These are phyloP conservation scores for Agastache rugosa DNA, from an alignment of 257 asterid genomes.

Conservation along the genomic window DNA sequence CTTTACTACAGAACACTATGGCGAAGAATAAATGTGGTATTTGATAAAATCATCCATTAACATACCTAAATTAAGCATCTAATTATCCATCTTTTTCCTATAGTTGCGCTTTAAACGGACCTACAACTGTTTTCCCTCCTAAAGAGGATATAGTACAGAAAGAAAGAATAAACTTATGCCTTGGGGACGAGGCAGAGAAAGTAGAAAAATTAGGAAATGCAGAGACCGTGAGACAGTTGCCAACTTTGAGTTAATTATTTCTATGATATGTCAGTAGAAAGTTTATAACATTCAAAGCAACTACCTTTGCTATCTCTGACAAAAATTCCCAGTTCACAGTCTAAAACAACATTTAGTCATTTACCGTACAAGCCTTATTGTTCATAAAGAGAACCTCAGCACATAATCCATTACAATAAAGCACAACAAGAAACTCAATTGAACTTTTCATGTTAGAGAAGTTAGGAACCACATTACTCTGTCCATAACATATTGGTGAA, in stretches of 20 bases:
- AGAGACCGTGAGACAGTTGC: background rate
- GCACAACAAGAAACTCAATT: slow-evolving; percentile 8
- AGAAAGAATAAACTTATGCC: background rate
- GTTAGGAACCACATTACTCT: slow-evolving; percentile 58
- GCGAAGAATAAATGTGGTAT: background rate
- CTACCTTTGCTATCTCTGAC: background rate
- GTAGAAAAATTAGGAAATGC: background rate
- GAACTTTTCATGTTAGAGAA: slow-evolving; percentile 15
- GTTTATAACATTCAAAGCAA: background rate
- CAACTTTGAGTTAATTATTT: background rate
- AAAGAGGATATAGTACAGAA: background rate
- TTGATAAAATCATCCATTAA: background rate
- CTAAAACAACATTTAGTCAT: background rate
- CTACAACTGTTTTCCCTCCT: background rate
- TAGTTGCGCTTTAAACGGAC: background rate
- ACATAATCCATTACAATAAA: slow-evolving; percentile 15
- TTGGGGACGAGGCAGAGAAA: background rate
- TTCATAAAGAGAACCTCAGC: background rate
- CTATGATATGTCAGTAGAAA: background rate
- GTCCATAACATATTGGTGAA: slow-evolving; percentile 99
- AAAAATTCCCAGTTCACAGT: slow-evolving; percentile 22
- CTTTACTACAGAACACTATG: background rate
- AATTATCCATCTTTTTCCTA: background rate
- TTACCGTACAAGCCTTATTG: background rate
- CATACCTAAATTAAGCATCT: background rate